These are phyloP conservation scores for Thraustochytrium sp. DNA, from an alignment of 352 stramenopile species.

Conservation along the genomic window DNA sequence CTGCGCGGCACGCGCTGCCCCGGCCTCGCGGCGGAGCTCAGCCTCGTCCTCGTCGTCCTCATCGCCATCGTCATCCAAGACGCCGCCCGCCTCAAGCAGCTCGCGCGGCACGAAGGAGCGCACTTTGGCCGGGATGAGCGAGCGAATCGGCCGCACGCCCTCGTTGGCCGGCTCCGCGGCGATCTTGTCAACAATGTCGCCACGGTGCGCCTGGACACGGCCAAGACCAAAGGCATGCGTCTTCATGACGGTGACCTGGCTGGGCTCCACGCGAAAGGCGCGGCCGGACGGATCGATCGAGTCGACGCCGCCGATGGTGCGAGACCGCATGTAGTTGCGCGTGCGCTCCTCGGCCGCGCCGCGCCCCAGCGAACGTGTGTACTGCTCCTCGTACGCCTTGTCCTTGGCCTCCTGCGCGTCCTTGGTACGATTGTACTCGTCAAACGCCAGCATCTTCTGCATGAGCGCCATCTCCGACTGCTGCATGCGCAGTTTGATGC, in stretches of 20 bases:
- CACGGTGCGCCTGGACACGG: constrained; percentile 47
- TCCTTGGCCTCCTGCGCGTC: constrained; percentile 29
- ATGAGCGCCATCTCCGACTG: constrained; percentile 50
- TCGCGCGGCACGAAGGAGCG: not conserved
- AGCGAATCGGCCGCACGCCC: constrained; percentile 40
- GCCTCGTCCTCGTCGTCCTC: not conserved
- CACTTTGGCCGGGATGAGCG: constrained; percentile 41
- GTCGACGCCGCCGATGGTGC: constrained; percentile 43
- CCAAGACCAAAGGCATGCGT: constrained; percentile 67
- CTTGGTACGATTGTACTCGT: constrained; percentile 25
- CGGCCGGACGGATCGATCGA: constrained; percentile 44
- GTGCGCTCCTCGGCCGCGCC: not conserved
- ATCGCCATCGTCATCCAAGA: not conserved
- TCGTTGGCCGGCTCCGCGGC: constrained; percentile 53
- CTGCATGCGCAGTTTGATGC: not conserved
- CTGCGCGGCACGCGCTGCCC: not conserved
- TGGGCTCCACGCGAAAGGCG: constrained; percentile 43
- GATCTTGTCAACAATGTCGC: constrained; percentile 57
- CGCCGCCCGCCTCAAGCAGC: not conserved
- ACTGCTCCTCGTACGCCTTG: constrained; percentile 46
- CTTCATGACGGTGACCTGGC: constrained; percentile 62
- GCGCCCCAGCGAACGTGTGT: constrained; percentile 39
- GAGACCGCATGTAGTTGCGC: constrained; percentile 37
- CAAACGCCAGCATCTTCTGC: constrained; percentile 47
- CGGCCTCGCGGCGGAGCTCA: not conserved